These are phyloP conservation scores for Alternaria brassicae DNA, from an alignment of 2,329 filamentous ascomycete species.

Conservation along the genomic window DNA sequence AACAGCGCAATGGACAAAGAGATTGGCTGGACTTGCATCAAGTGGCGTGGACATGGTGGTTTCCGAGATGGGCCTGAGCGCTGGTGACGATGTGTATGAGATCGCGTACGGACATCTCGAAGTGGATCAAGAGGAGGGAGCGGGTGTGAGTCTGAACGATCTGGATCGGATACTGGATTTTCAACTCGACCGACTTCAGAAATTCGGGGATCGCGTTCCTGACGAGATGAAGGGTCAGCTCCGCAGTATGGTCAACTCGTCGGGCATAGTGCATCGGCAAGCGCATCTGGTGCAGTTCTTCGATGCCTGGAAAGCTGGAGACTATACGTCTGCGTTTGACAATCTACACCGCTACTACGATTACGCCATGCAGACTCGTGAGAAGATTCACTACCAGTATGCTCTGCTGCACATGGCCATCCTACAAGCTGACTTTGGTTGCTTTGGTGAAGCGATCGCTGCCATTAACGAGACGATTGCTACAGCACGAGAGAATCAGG, in stretches of 20 bases:
- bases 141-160: conserved; percentile 74
- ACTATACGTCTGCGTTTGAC: conserved; percentile 90
- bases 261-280: conserved; percentile 72
- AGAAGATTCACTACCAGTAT: conserved; percentile 91
- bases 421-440: conserved; percentile 93
- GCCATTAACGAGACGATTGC: conserved; percentile 95
- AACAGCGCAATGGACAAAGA: conserved; percentile 68
- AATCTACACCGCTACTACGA: conserved; percentile 94
- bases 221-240: conserved; percentile 75
- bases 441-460: conserved; percentile 85
- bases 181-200: conserved; percentile 87
- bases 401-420: conserved; percentile 92
- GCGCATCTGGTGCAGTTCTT: conserved; percentile 85
- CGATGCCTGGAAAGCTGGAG: conserved; percentile 89
- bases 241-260: conserved; percentile 70
- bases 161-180: conserved; percentile 83
- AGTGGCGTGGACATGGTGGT: conserved; percentile 66
- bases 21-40: conserved; percentile 38
- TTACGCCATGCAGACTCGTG: conserved; percentile 86
- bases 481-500: conserved; percentile 91
- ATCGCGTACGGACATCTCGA: conserved; percentile 60
- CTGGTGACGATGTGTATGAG: conserved; percentile 56
- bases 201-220: conserved; percentile 81
- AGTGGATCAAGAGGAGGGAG: conserved; percentile 48
- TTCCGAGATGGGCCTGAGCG: conserved; percentile 64